Percentiles rank a stretch among this genome's conserved stretches.
phyloP scores from a whole-genome alignment of 169 alveolate species.

The Ophryocystis elektroscirrha region DNA sequence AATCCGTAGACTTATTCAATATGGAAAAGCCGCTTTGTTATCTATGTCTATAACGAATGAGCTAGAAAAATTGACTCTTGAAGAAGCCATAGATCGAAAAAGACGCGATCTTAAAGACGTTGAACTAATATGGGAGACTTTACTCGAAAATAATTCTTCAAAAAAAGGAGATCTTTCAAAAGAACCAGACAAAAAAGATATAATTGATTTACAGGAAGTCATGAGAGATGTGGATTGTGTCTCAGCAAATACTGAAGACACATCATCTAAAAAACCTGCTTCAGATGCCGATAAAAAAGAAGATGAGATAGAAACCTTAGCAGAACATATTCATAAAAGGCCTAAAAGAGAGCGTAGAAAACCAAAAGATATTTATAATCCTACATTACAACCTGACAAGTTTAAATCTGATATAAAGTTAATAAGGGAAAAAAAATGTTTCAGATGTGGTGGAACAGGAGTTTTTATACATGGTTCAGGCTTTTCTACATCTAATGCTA shows the following conservation, averaged over 20 bases:
- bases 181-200: constrained; percentile 20
- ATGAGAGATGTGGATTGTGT: constrained; percentile 31
- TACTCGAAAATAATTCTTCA: too few species aligned
- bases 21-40: constrained; percentile 46
- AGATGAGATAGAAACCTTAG: constrained; percentile 6
- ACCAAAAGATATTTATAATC: constrained; percentile 35
- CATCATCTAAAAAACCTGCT: background rate
- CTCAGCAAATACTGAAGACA: constrained; percentile 3
- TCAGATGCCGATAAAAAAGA: constrained; percentile 10
- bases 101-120: constrained; percentile 19
- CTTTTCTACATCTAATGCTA: background rate
- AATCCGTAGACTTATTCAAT: constrained; percentile 44
- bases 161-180: constrained; percentile 16
- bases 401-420: constrained; percentile 42
- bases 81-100: constrained; percentile 14
- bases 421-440: constrained; percentile 54
- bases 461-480: constrained; percentile 19
- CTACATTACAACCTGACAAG: too few species aligned
- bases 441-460: constrained; percentile 53
- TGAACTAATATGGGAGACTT: background rate
- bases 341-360: constrained; percentile 37
- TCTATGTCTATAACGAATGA: constrained; percentile 13
- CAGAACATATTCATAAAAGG: constrained; percentile 28
- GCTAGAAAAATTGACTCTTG: constrained; percentile 9
- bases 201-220: constrained; percentile 32